phyloP scores from a whole-genome alignment of 2,329 filamentous ascomycete genomes.

The Fusarium mangiferae region DNA sequence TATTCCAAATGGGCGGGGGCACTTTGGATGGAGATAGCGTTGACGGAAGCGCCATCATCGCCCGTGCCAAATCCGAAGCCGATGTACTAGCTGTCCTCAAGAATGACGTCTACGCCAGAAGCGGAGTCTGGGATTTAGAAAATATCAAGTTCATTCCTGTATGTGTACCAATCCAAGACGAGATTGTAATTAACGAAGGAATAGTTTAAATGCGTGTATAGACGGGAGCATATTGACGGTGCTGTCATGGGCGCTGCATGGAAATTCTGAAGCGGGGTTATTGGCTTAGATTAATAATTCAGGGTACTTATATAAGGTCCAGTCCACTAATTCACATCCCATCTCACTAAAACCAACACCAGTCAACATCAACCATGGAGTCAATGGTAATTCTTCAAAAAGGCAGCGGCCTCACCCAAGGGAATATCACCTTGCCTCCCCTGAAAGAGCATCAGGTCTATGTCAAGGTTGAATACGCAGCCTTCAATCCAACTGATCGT shows the following conservation, averaged over 20 bases:
- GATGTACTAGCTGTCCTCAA: background rate
- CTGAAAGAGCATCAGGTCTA: slow-evolving; percentile 33
- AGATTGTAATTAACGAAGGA: accelerated
- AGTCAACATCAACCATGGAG: background rate
- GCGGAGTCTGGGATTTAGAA: background rate
- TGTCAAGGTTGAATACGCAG: slow-evolving; percentile 38
- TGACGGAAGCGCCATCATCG: background rate
- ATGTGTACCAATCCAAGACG: accelerated
- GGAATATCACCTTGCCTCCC: background rate
- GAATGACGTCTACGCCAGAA: background rate
- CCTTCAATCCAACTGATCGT: slow-evolving; percentile 45
- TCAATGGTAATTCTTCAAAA: slow-evolving; percentile 18
- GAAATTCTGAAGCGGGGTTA: background rate
- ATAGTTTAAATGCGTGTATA: background rate
- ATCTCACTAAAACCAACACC: background rate
- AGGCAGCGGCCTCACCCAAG: background rate
- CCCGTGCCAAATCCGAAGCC: background rate
- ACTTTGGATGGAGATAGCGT: background rate
- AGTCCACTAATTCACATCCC: background rate
- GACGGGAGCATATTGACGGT: background rate
- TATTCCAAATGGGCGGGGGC: slow-evolving; percentile 2
- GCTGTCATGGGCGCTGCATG: background rate
- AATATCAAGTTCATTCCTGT: background rate
- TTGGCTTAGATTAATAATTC: background rate
- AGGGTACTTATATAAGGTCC: background rate